A percentile compares a stretch with the other conserved stretches of the same genome.
Conservation (phyloP, 2,329 filamentous ascomycete species). For the Chaetomiaceae sp. region DNA sequence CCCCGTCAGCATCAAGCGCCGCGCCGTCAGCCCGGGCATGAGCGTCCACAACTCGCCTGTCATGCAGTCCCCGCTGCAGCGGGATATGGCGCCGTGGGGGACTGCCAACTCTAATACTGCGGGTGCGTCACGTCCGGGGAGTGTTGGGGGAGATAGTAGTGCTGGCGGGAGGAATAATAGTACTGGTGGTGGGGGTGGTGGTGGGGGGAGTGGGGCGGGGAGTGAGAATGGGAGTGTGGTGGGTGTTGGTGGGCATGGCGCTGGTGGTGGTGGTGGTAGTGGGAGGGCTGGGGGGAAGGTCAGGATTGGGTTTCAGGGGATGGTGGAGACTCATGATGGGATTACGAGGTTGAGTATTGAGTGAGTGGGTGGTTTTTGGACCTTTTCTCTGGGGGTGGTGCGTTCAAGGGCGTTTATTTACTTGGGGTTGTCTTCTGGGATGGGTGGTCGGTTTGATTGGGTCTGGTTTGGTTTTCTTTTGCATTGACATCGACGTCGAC, state of each 20-base stretch:
- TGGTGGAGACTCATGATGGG: conserved; percentile 92
- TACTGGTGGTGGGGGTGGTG: conserved; percentile 37
- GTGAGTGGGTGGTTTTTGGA: conserved; percentile 33
- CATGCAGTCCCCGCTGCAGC: conserved; percentile 75
- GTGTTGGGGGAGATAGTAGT: conserved; percentile 48
- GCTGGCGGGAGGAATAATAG: neutral
- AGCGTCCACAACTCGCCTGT: conserved; percentile 87
- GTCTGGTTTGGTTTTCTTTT: too few relatives aligned
- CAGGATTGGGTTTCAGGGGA: conserved; percentile 78
- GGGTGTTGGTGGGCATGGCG: conserved; percentile 25
- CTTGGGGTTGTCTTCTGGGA: neutral
- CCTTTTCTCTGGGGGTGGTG: neutral
- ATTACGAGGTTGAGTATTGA: conserved; percentile 98
- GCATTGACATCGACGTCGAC: too few relatives aligned
- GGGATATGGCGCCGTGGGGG: conserved; percentile 66
- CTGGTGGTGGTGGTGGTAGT: conserved; percentile 37
- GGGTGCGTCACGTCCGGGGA: conserved; percentile 59
- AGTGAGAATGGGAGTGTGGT: conserved; percentile 34
- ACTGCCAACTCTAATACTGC: conserved; percentile 54
- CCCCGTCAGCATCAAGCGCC: conserved; percentile 78
- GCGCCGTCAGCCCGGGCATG: conserved; percentile 87
- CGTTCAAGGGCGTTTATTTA: too few relatives aligned
- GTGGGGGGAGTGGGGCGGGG: conserved; percentile 46
- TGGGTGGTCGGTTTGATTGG: neutral
- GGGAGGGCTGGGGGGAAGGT: conserved; percentile 47